Evolutionary conservation across 371 early-diverging fungal genomes (phyloP), one percentile per base, ranked within the genome.

Genomic region (Synchytrium microbalum): DNA sequence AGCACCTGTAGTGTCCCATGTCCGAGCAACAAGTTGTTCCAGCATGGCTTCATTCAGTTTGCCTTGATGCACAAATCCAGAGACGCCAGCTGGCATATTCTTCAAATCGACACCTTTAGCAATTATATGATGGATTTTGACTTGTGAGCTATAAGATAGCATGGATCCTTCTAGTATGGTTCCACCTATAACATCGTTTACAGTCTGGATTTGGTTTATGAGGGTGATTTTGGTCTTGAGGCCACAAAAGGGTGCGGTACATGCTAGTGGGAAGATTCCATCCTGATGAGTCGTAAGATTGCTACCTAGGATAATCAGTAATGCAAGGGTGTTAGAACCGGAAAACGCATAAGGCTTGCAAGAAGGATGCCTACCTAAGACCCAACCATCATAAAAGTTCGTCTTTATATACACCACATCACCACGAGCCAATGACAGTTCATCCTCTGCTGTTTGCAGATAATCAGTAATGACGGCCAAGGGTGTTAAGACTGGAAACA

Each of bases 81-180:
- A 51, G 14, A 23, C 14, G 14, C 14, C 14, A 51, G 51, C 51
- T 51, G 14, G 14, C 14, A 51, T 23, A 23, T 14, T 51, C 51
- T 14, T 23, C 14, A 23, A 14, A 23, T 51, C 51, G n/a, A n/a
- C n/a, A 51, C 51, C 51, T 51, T 23, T 51, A 23, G 14, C 51
- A 51, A 73, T 32, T 52, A 63, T 61, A 23, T 68, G 67, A 23
- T 54, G 57, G n/a, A 73, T 54, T n/a, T 64, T 54, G 32, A 71
- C 10, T 1, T 46, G 54, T 25, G 30, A 30, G 16, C 70, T 67
- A 51, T 73, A 70, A 13, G 73, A 63, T 1, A 73, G 61, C 64
- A 68, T 13, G 27, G 68, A 64, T 5, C 67, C 70, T 27, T 63
- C 64, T 23, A 69, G n/a, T n/a, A 74, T 29, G 19, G 67, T 60